A percentile compares a stretch with the other conserved stretches of the same genome.
Evolutionary conservation across 139 green algal genomes (phyloP).

Genomic region (Tetraselmis striata): DNA sequence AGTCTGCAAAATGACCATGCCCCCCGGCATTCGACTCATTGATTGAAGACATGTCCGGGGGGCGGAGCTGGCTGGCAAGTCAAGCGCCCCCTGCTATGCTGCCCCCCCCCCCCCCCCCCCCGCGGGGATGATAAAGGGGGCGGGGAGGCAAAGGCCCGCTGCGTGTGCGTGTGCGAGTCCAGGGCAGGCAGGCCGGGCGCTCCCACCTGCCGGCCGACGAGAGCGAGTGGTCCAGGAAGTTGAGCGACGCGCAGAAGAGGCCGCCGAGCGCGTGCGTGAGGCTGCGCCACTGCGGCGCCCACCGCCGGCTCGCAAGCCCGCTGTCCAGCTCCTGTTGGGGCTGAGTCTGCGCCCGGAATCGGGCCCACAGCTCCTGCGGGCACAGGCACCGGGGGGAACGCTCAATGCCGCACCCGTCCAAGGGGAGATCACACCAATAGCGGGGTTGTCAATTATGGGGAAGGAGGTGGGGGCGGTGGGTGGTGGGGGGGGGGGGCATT

Average conservation of each 20-base stretch:
- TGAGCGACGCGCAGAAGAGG: slow-evolving; percentile 57
- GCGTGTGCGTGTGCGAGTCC: too few relatives aligned
- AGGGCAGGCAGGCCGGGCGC: too few relatives aligned
- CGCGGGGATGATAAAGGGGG: too few relatives aligned
- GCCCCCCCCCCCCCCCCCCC: too few relatives aligned
- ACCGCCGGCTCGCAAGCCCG: too few relatives aligned
- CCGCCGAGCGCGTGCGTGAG: slow-evolving; percentile 50
- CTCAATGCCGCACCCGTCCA: not conserved
- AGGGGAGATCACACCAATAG: too few relatives aligned
- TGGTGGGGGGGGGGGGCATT: not conserved
- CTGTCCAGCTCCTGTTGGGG: not conserved
- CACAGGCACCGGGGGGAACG: not conserved
- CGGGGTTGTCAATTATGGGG: not conserved
- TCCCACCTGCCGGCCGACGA: not conserved
- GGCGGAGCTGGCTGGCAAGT: too few relatives aligned
- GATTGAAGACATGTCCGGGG: too few relatives aligned
- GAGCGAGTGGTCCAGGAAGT: slow-evolving; percentile 24
- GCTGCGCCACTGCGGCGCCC: slow-evolving; percentile 38
- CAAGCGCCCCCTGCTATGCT: too few relatives aligned
- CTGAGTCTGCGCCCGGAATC: not conserved
- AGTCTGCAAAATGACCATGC: too few relatives aligned
- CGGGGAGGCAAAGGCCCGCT: too few relatives aligned
- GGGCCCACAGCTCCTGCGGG: not conserved
- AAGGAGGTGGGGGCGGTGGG: not conserved
- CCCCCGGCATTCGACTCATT: too few relatives aligned